Evolutionary conservation across 1,139 yeast genomes (phyloP), one percentile per base, ranked within the genome.

Genomic region (Magnusiomyces tetraspermus): DNA sequence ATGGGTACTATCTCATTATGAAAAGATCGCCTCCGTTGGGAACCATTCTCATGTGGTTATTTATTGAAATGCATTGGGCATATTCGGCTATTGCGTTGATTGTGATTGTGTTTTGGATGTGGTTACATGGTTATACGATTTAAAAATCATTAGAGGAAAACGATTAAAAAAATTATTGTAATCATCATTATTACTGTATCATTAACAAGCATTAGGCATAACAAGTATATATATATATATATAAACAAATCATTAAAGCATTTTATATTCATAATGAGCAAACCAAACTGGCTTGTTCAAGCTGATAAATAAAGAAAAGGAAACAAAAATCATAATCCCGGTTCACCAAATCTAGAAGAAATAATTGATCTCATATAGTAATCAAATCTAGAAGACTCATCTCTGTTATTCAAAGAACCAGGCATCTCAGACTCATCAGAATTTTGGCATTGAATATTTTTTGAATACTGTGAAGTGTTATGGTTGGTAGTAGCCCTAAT

Each of bases 21-120:
- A 61, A 64, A 46, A 60, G 66, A 45, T 72, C 73, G 2, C 75
- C 75, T 3, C 71, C 75, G 1, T 56, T 71, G 17, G 75, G 74
- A 17, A 71, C 75, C 5, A 55, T 71, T 6, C 68, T 71, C 67
- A 66, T 69, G 8, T 71, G 74, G 73, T 58, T 69, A 41, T 67
- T 71, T 52, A 55, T 71, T 19, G 74, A 71, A 54, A 60, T 71
- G 64, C 71, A 69, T 43, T 68, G 72, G 69, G 61, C 67, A 26
- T 66, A 62, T 63, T 63, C 71, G 2, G 63, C 66, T 3, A 52
- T 61, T 1, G 61, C 68, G n/a, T 56, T 67, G 37, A 60, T 62
- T 1, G 62, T 63, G 0, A 61, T 69, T 5, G 66, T 58, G 1
- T 58, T 59, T 24, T 68, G 65, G 61, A 64, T 66, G 58, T 65